Percentiles rank a stretch among this genome's conserved stretches.
These are phyloP conservation scores for Colletotrichum karsti DNA, from an alignment of 2,329 filamentous ascomycete species.

Conservation along the genomic window DNA sequence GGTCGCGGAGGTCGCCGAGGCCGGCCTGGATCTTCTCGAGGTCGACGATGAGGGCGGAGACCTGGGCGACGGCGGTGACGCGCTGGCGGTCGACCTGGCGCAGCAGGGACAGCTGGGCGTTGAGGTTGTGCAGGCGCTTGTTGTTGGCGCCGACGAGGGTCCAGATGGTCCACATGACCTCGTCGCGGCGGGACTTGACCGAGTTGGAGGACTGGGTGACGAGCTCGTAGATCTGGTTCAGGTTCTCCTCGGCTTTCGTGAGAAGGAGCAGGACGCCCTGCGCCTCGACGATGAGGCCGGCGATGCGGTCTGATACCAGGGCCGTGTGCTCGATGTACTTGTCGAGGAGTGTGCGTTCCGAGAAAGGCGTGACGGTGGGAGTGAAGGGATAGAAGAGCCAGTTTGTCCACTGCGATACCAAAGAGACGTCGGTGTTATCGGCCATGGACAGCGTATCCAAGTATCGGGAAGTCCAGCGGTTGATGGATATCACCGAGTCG, in stretches of 20 bases:
- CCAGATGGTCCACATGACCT: constrained; percentile 77
- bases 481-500: constrained; percentile 78
- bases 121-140: constrained; percentile 65
- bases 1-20: constrained; percentile 75
- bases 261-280: constrained; percentile 73
- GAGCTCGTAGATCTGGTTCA: constrained; percentile 75
- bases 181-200: constrained; percentile 66
- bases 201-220: constrained; percentile 69
- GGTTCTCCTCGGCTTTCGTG: constrained; percentile 72
- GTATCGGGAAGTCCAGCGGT: constrained; percentile 77
- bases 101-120: constrained; percentile 71
- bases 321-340: constrained; percentile 80
- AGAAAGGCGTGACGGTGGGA: constrained; percentile 56
- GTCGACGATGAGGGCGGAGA: constrained; percentile 76
- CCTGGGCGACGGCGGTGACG: constrained; percentile 70
- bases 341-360: constrained; percentile 71
- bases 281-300: constrained; percentile 73
- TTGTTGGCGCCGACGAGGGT: constrained; percentile 77
- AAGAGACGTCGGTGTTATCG: constrained; percentile 40
- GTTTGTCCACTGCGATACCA: constrained; percentile 47
- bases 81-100: constrained; percentile 73
- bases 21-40: constrained; percentile 77
- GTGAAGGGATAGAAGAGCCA: constrained; percentile 71
- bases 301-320: constrained; percentile 75
- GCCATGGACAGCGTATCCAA: constrained; percentile 66